Evolutionary conservation across 768 basidiomycete genomes (phyloP), one percentile per base, ranked within the genome.

Genomic region (Solioccasus polychromus): DNA sequence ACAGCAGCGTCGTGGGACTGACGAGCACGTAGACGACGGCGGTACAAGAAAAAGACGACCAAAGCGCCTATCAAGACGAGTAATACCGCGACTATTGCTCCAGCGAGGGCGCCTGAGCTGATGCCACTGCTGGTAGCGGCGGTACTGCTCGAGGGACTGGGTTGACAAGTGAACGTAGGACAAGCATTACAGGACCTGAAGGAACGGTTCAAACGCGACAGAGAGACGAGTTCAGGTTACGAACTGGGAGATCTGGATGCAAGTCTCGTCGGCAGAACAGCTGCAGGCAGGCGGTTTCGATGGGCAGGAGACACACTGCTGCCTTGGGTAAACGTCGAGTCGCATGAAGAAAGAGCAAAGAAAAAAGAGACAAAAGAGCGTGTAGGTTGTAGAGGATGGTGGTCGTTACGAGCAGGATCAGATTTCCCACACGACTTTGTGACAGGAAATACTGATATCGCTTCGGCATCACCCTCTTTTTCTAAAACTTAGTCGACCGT

Each of bases 21-120:
- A 50, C 71, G 71, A 14, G 74, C 62, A 42, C 75, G 76, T 35
- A 63, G 61, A 49, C 71, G 78, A 46, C 81, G 78, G 44, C 86
- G 80, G 61, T 86, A 86, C 67, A 80, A 80, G 50, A 86, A 67
- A 56, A 79, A 84, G 9, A 75, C 63, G 34, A 66, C 63, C 29
- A 82, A 52, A 11, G 72, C 75, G 31, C 78, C 60, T 10, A 70
- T 73, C 35, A 90, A 68, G 59, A 87, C 76, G 9, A 83, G 58
- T 34, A 91, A 56, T 10, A 74, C 72, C 26, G 80, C 87, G 24
- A 88, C 68, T 46, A 91, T 74, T 32, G 80, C 86, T 37, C 86
- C 88, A 17, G 84, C 88, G 17, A 88, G 73, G 3, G 83, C 86
- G 35, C 86, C 87, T 42, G 78, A 74, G 60, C 83, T 82, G 40